Evolutionary conservation across 495 filamentous ascomycete species (phyloP), one percentile per base, ranked within the genome.

Genomic region (Daldinia caldariorum): DNA sequence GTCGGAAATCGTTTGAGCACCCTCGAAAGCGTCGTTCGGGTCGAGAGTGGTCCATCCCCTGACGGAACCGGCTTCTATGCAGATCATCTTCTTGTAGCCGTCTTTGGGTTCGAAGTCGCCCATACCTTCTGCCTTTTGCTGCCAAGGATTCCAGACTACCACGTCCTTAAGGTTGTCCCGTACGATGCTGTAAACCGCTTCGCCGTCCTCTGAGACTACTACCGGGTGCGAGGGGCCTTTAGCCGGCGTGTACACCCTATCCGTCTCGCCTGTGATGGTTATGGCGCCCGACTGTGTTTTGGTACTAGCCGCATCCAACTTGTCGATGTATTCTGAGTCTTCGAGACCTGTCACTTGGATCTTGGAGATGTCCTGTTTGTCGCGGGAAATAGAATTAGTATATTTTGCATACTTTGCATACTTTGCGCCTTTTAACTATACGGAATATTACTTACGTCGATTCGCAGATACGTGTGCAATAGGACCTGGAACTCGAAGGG

Each of bases 141-240:
- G 83, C 94, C 95, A 97, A 4, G 96, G 96, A 78, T 99, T 99
- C 96, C 96, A 99, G 2, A 99, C 92, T 2, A 97, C 94, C 35
- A 94, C 90, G 58, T 98, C 92, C 59, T 81, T 81, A 61, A 99
- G 81, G 72, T 90, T 93, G 78, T 97, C 91, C 43, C 96, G 86
- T 16, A 87, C 85, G 34, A 97, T 82, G 20, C 86, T 87, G 80
- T 89, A 97, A 32, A 85, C 79, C 55, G 89, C 79, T 74, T 84
- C 82, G 43, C 88, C 89, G 57, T 83, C 85, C 58, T 90, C 84
- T 1, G 82, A 69, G 4, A 97, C 87, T 1, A 84, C 78, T 31
- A 92, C 74, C 59, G 81, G 74, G 4, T 66, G 69, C 83, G 59
- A 91, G 85, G 81, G 94, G 86, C 65, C 88, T 85, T 79, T 93